Evolutionary conservation across 2,329 filamentous ascomycete genomes (phyloP).

Genomic region (Paradendryphiella salina): DNA sequence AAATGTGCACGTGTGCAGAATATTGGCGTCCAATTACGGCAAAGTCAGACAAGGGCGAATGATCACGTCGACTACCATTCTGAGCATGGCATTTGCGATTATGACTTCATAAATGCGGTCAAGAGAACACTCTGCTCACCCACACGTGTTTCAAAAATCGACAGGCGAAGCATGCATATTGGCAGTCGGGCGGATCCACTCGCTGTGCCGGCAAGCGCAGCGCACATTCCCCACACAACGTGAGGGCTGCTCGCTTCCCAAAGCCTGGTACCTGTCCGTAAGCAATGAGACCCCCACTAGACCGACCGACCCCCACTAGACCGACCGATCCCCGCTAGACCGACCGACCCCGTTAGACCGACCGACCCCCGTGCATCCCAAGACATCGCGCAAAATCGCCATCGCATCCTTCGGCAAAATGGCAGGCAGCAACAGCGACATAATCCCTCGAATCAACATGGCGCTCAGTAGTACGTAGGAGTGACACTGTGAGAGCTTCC

Average conservation of each 20-base stretch:
- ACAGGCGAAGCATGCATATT: background rate
- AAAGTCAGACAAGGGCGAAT: background rate
- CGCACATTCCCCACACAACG: slow-evolving; percentile 1
- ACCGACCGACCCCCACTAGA: too few species aligned
- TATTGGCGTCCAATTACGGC: background rate
- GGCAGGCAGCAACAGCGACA: too few species aligned
- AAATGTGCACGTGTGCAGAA: background rate
- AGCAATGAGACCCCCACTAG: too few species aligned
- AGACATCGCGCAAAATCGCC: too few species aligned
- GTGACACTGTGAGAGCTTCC: too few species aligned
- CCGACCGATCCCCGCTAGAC: too few species aligned
- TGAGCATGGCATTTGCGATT: background rate
- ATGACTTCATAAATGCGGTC: slow-evolving; percentile 20
- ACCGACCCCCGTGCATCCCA: too few species aligned
- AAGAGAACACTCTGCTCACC: slow-evolving; percentile 17
- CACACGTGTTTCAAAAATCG: slow-evolving; percentile 17
- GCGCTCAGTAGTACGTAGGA: slow-evolving; percentile 1
- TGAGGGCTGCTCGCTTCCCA: background rate
- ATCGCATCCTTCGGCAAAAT: too few species aligned
- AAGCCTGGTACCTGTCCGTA: slow-evolving; percentile 3
- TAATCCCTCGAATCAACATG: too few species aligned
- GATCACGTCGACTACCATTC: background rate
- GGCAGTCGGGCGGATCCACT: background rate
- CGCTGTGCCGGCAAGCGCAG: slow-evolving; percentile 3
- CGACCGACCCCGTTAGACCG: too few species aligned